Evolutionary conservation across 805 yeast genomes (phyloP), one percentile per base, ranked within the genome.

Genomic region (Kluyveromyces aestuarii): DNA sequence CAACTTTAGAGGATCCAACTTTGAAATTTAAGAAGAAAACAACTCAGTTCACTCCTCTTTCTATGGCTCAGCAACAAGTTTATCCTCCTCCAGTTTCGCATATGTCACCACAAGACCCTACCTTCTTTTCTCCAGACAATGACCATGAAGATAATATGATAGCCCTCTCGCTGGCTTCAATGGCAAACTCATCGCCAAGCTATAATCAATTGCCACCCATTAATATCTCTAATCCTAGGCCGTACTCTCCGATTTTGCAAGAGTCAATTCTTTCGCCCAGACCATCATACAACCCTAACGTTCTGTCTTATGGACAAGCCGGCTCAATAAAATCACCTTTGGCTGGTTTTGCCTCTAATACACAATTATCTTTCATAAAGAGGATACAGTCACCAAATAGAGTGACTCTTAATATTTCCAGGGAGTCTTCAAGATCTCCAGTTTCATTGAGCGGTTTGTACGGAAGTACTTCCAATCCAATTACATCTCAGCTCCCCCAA

Each of bases 181-280:
- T 65, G 67, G 69, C 69, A 25, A 63, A 66, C 43, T 62, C 68
- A 2, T 64, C 68, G 6, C 69, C 69, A 13, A 54, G 65, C 41
- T 48, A 62, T 43, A 53, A 55, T n/a, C 53, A 50, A 18, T 48
- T 61, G 40, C 64, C 63, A 16, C 52, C 62, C 27, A 49, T 64
- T 36, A 55, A 57, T 36, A 46, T 46, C 8, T 41, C 48, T 36
- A 53, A 51, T 41, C 46, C 52, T 2, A 50, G 52, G 39, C 51
- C 57, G 21, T 53, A 46, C 40, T 51, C 57, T n/a, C 51, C 52
- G 11, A 41, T 40, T 10, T 35, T 17, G n/a, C 53, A 49, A 35
- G 50, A 46, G 37, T 41, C 53, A 47, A 51, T 52, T 50, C 48
- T 58, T 48, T 50, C 60, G 10, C 59, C 62, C 14, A 56, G 55